A percentile compares a stretch with the other conserved stretches of the same genome.
These are phyloP conservation scores for Penicillium janthinellum DNA, from an alignment of 2,329 filamentous ascomycete species.

Conservation along the genomic window DNA sequence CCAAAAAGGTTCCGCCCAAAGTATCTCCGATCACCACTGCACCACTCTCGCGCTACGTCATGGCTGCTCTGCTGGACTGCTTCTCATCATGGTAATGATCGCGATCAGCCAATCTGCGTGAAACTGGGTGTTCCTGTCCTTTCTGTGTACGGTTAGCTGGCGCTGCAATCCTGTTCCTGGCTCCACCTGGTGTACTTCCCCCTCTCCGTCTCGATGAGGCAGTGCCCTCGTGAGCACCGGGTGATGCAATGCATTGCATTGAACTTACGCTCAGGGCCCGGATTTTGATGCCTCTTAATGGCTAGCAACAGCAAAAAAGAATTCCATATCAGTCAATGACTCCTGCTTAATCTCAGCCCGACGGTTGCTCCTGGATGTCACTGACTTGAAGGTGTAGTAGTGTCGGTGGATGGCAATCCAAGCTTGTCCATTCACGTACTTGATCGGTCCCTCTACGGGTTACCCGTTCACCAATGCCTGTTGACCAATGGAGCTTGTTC, in stretches of 20 bases:
- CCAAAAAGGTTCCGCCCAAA: not conserved
- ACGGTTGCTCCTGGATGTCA: no score
- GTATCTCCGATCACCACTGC: not conserved
- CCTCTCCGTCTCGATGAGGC: not conserved
- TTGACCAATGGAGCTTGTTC: not conserved
- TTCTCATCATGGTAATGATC: not conserved
- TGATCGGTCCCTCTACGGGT: not conserved
- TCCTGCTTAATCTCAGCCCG: no score
- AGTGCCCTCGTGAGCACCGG: not conserved
- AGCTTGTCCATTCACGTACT: not conserved
- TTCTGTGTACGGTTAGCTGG: not conserved
- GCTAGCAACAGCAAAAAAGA: not conserved
- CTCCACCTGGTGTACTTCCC: not conserved
- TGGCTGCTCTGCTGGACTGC: not conserved
- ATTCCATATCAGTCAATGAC: not conserved
- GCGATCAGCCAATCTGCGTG: not conserved
- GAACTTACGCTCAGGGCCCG: not conserved
- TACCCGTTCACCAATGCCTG: not conserved
- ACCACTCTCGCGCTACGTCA: not conserved
- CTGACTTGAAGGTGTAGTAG: no score
- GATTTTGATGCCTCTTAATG: not conserved
- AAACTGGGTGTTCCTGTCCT: not conserved
- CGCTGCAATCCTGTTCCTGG: not conserved
- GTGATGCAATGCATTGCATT: not conserved
- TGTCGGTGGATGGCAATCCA: no score